These are phyloP conservation scores for Alternaria infectoria DNA, from an alignment of 2,329 filamentous ascomycete species.

Conservation along the genomic window DNA sequence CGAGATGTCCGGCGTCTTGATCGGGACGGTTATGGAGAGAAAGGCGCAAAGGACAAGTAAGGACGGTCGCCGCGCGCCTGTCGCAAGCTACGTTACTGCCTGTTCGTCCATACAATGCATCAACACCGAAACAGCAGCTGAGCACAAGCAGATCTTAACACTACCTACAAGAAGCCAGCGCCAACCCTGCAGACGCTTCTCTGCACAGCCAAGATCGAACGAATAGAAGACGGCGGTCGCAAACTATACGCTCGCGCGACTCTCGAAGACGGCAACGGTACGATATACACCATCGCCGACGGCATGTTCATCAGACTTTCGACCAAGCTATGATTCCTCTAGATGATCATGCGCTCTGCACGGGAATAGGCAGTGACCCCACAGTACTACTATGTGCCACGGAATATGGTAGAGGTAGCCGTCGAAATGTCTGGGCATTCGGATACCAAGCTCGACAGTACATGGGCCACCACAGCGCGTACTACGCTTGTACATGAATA, in stretches of 20 bases:
- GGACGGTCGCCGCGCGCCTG: conserved; percentile 4
- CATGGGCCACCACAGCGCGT: neutral
- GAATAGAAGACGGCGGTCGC: conserved; percentile 59
- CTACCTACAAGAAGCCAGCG: conserved; percentile 61
- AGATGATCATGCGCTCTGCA: neutral
- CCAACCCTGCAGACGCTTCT: conserved; percentile 58
- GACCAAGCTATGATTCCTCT: conserved; percentile 27
- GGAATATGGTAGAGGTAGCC: neutral
- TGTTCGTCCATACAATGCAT: conserved; percentile 31
- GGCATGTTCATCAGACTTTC: conserved; percentile 56
- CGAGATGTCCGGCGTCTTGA: conserved; percentile 61
- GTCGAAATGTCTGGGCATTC: neutral
- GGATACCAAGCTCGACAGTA: neutral
- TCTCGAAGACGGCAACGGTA: conserved; percentile 58
- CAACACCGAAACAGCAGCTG: conserved; percentile 8
- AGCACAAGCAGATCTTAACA: conserved; percentile 56
- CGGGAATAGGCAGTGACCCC: neutral
- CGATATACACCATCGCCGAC: conserved; percentile 59
- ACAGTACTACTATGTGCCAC: neutral
- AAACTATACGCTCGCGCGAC: conserved; percentile 60
- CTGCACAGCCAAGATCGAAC: conserved; percentile 53
- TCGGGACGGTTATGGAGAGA: conserved; percentile 52
- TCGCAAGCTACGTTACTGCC: conserved; percentile 39
- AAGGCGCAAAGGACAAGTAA: conserved; percentile 13
- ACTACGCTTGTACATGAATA: neutral